These are phyloP conservation scores for Tolypocladium nubicola DNA, from an alignment of 2,329 filamentous ascomycete species.

Conservation along the genomic window DNA sequence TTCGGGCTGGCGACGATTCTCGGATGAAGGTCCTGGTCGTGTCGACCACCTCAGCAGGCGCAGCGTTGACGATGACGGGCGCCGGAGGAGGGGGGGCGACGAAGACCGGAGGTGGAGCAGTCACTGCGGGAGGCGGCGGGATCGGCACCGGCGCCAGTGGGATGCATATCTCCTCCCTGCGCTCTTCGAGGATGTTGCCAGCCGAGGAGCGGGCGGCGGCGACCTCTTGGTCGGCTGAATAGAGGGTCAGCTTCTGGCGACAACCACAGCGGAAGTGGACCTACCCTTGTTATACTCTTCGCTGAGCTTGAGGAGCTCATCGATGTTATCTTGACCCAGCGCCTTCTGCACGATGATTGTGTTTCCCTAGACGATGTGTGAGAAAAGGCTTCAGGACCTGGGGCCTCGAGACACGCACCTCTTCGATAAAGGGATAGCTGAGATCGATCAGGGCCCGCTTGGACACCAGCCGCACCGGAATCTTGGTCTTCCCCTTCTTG, in stretches of 20 bases:
- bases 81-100: slow-evolving; percentile 20
- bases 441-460: slow-evolving; percentile 73
- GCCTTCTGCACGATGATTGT: slow-evolving; percentile 76
- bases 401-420: slow-evolving; percentile 43
- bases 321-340: slow-evolving; percentile 81
- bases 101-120: background rate
- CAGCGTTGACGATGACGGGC: slow-evolving; percentile 16
- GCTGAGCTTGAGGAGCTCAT: slow-evolving; percentile 75
- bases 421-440: slow-evolving; percentile 77
- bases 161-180: slow-evolving; percentile 28
- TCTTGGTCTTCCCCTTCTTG: slow-evolving; percentile 81
- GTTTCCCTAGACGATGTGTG: slow-evolving; percentile 46
- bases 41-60: slow-evolving; percentile 29
- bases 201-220: slow-evolving; percentile 33
- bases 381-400: background rate
- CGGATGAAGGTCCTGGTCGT: slow-evolving; percentile 37
- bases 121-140: slow-evolving; percentile 15
- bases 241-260: background rate
- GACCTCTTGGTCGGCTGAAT: slow-evolving; percentile 32
- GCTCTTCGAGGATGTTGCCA: slow-evolving; percentile 38
- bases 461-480: slow-evolving; percentile 71
- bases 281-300: slow-evolving; percentile 60
- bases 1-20: slow-evolving; percentile 37
- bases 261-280: background rate
- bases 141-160: slow-evolving; percentile 10